Evolutionary conservation across 495 filamentous ascomycete species (phyloP).

Genomic region (Evansstolkia leycettana): DNA sequence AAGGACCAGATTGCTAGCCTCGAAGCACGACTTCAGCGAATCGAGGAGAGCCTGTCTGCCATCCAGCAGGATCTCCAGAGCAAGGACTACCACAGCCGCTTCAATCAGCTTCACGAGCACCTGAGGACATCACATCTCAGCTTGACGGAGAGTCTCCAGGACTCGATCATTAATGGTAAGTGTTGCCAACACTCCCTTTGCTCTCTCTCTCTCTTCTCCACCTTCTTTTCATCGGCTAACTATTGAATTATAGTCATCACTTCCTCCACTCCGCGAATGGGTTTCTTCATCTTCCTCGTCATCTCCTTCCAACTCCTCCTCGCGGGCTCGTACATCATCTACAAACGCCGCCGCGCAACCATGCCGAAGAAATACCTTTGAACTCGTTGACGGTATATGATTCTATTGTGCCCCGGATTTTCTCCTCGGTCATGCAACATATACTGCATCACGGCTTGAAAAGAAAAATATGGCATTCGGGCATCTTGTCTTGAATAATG

Average conservation of each 20-base stretch:
- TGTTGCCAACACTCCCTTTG: not conserved
- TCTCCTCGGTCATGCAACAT: too few species aligned
- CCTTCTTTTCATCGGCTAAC: not conserved
- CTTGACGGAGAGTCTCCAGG: conserved; percentile 41
- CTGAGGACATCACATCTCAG: conserved; percentile 61
- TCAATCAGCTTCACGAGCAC: conserved; percentile 58
- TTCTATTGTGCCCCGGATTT: not conserved
- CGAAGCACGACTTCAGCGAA: conserved; percentile 38
- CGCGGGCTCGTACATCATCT: conserved; percentile 56
- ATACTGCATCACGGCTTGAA: too few species aligned
- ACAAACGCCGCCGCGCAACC: conserved; percentile 65
- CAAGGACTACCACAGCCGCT: conserved; percentile 59
- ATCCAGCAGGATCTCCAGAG: conserved; percentile 56
- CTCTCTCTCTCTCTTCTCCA: not conserved
- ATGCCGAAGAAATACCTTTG: conserved; percentile 91
- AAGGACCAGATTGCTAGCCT: conserved; percentile 43
- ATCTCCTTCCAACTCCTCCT: conserved; percentile 66
- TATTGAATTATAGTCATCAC: conserved; percentile 38
- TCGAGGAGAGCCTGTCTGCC: conserved; percentile 42
- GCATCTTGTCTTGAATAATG: not conserved
- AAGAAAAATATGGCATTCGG: too few species aligned
- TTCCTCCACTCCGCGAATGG: conserved; percentile 51
- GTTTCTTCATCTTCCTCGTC: conserved; percentile 60
- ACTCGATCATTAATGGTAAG: conserved; percentile 23
- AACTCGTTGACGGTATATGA: conserved; percentile 1